Conservation (phyloP, 805 yeast species). For the Martiniozyma abietophila region DNA sequence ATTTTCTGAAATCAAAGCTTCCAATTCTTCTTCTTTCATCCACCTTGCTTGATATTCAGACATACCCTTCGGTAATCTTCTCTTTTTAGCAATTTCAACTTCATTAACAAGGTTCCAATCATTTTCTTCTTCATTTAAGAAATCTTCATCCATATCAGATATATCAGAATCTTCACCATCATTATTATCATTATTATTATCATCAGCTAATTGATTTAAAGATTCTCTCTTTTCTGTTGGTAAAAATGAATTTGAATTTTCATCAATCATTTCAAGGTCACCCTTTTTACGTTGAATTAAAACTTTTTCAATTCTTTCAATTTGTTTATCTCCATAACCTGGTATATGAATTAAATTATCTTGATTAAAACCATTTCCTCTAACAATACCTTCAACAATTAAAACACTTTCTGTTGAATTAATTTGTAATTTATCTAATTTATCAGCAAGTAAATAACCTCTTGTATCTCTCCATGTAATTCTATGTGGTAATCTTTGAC, state of each 20-base stretch:
- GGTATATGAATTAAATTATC: constrained; percentile 79
- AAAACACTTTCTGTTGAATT: constrained; percentile 31
- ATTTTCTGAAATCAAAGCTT: constrained; percentile 30
- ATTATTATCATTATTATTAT: constrained; percentile 28
- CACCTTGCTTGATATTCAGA: constrained; percentile 73
- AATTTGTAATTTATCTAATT: constrained; percentile 27
- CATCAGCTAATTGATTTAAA: constrained; percentile 30
- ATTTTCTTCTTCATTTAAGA: constrained; percentile 15
- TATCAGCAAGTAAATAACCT: constrained; percentile 77
- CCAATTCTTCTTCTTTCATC: constrained; percentile 54
- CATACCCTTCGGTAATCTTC: constrained; percentile 56
- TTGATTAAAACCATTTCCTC: constrained; percentile 78
- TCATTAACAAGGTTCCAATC: constrained; percentile 17
- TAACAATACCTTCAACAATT: constrained; percentile 69
- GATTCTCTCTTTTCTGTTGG: constrained; percentile 24
- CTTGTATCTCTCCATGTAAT: constrained; percentile 90
- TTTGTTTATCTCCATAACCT: constrained; percentile 81
- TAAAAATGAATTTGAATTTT: constrained; percentile 49
- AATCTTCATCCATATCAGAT: constrained; percentile 20
- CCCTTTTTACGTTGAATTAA: constrained; percentile 12
- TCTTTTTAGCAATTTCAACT: constrained; percentile 15
- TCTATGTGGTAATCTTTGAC: constrained; percentile 81
- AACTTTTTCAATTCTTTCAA: constrained; percentile 54
- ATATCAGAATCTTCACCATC: constrained; percentile 30
- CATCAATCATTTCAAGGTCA: constrained; percentile 31